Conservation (phyloP, 2,329 filamentous ascomycete species). For the Daldinia sp. region DNA sequence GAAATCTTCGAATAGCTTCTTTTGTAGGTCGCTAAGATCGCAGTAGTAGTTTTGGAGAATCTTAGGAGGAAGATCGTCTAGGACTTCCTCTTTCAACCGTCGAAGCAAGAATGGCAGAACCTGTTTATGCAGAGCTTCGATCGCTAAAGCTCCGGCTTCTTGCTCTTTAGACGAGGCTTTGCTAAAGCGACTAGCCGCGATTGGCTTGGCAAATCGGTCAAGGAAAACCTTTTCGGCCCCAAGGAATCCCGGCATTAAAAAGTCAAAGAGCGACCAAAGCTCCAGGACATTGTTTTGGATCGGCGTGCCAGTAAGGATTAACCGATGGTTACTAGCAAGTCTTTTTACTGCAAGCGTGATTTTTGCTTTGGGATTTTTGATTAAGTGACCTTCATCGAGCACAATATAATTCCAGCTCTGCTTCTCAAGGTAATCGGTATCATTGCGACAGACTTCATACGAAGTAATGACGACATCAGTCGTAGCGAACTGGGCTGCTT, state of each 20-base stretch:
- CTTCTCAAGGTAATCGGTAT: conserved; percentile 82
- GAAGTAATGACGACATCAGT: conserved; percentile 97
- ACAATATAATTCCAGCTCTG: conserved; percentile 98
- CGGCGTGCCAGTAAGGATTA: conserved; percentile 95
- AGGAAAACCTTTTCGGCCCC: conserved; percentile 95
- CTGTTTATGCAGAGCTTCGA: conserved; percentile 98
- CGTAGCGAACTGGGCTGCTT: conserved; percentile 73
- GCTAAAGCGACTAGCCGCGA: conserved; percentile 91
- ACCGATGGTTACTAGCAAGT: conserved; percentile 87
- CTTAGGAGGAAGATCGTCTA: conserved; percentile 96
- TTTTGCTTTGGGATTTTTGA: conserved; percentile 98
- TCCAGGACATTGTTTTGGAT: conserved; percentile 98
- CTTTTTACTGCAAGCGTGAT: conserved; percentile 92
- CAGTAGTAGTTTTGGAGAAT: conserved; percentile 99
- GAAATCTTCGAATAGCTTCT: conserved; percentile 96
- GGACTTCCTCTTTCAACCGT: conserved; percentile 95
- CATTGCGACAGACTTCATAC: conserved; percentile 97
- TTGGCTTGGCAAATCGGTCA: conserved; percentile 93
- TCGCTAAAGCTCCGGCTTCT: conserved; percentile 92
- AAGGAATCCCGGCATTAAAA: conserved; percentile 97
- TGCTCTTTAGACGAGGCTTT: conserved; percentile 99
- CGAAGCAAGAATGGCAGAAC: conserved; percentile 95
- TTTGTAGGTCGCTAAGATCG: conserved; percentile 93
- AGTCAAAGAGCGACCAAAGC: conserved; percentile 97
- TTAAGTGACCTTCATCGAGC: conserved; percentile 95